A percentile compares a stretch with the other conserved stretches of the same genome.
Evolutionary conservation across 768 basidiomycete genomes (phyloP).

Genomic region (Boletellus ananas): DNA sequence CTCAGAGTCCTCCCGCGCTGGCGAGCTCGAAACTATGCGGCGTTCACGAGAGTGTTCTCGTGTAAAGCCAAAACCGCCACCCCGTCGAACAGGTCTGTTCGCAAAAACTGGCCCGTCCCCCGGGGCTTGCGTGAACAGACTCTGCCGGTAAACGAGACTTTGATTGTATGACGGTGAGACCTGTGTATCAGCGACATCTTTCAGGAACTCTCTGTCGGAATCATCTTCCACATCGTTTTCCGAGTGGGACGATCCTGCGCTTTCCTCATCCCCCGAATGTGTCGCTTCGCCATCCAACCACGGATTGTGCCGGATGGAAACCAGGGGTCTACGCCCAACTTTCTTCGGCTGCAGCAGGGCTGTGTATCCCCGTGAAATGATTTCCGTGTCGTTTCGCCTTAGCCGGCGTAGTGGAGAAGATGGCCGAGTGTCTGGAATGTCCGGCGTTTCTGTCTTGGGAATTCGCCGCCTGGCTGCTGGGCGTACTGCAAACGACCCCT

Average conservation of each 20-base stretch:
- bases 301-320: conserved; percentile 38
- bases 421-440: conserved; percentile 27
- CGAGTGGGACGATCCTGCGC: conserved; percentile 57
- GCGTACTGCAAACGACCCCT: conserved; percentile 45
- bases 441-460: conserved; percentile 6
- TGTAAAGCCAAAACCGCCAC: conserved; percentile 33
- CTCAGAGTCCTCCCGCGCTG: conserved; percentile 46
- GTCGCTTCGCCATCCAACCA: conserved; percentile 67
- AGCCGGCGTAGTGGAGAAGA: conserved; percentile 29
- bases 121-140: conserved; percentile 69
- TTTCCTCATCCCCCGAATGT: conserved; percentile 80
- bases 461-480: conserved; percentile 31
- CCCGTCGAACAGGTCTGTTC: conserved; percentile 44
- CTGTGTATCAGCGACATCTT: conserved; percentile 64
- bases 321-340: conserved; percentile 18
- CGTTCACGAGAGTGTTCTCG: conserved; percentile 34
- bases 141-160: conserved; percentile 60
- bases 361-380: conserved; percentile 15
- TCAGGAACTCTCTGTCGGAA: conserved; percentile 64
- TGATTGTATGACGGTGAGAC: conserved; percentile 72
- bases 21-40: conserved; percentile 55
- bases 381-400: conserved; percentile 29
- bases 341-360: conserved; percentile 24
- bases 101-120: conserved; percentile 50
- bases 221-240: conserved; percentile 54